Percentiles rank a stretch among this genome's conserved stretches.
These are phyloP conservation scores for Picochlorum sp. DNA, from an alignment of 139 green algal genomes.

Conservation along the genomic window DNA sequence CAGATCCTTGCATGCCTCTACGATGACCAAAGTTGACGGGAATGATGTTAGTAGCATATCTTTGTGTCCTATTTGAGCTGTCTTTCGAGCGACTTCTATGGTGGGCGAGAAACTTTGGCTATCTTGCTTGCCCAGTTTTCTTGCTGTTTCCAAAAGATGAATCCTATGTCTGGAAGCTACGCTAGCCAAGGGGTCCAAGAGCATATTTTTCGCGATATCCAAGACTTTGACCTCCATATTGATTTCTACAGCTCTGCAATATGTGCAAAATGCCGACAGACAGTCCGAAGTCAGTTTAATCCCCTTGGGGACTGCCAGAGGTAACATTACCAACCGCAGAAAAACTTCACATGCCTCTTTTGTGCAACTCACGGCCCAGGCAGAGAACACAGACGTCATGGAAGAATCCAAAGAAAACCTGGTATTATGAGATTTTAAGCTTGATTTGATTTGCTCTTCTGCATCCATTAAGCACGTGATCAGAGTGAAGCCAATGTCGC, in stretches of 20 bases:
- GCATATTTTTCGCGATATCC: neutral
- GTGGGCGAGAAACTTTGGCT: no score
- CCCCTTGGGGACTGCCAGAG: neutral
- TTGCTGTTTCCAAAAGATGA: no score
- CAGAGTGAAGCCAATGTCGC: neutral
- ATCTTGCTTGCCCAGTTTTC: no score
- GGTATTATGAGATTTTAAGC: neutral
- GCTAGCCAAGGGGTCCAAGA: neutral
- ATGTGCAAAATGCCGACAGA: neutral
- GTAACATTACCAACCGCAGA: neutral
- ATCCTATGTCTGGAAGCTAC: no score
- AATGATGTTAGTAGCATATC: no score
- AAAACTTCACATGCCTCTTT: neutral
- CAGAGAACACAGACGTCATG: neutral
- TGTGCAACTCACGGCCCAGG: neutral
- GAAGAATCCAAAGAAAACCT: no score
- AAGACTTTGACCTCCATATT: neutral
- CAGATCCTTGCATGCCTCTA: no score
- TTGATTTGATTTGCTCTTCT: neutral
- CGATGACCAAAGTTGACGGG: no score
- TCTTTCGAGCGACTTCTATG: no score
- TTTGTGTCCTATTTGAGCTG: no score
- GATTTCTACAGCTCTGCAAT: neutral
- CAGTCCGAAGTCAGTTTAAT: neutral
- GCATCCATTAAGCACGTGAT: neutral